Evolutionary conservation across 2,329 filamentous ascomycete species (phyloP), one percentile per base, ranked within the genome.

Genomic region (Colletotrichum somersetense): DNA sequence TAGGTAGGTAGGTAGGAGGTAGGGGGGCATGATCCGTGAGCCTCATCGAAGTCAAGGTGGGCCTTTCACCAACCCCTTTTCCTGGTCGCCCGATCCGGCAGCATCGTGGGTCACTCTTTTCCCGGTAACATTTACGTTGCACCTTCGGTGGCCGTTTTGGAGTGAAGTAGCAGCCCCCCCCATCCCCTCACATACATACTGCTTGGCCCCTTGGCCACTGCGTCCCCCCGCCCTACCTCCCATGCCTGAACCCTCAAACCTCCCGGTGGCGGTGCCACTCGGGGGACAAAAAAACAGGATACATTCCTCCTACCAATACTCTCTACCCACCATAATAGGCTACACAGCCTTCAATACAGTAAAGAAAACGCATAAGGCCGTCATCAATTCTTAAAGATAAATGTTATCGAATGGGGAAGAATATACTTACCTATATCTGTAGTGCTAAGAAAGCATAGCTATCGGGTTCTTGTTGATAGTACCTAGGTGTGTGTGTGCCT

Each of bases 221-320:
- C 12, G 55, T 40, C 12, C 8, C 18, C 5, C 40, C 40, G n/a
- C 38, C 10, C 35, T 5, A 3, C 30, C 35, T 3, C 38, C 55
- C 55, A 23, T 57, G 55, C 20, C 30, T 55, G 42, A 59, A 68
- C 59, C 66, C 61, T 18, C 55, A 57, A 38, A 57, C 6, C 55
- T 55, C 33, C 42, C 58, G 42, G 66, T 68, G 61, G 66, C 66
- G 66, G 66, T n/a, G n/a, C n/a, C n/a, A n/a, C n/a, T n/a, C n/a
- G n/a, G n/a, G n/a, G n/a, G n/a, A n/a, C n/a, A n/a, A n/a, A n/a
- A n/a, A n/a, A n/a, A n/a, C n/a, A n/a, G n/a, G n/a, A n/a, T n/a
- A n/a, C n/a, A n/a, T n/a, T n/a, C n/a, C n/a, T n/a, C n/a, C n/a
- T n/a, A n/a, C n/a, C n/a, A n/a, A n/a, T n/a, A n/a, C n/a, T n/a